Evolutionary conservation across 257 asterid species (phyloP), one percentile per base, ranked within the genome.

Genomic region (Scutellaria baicalensis): DNA sequence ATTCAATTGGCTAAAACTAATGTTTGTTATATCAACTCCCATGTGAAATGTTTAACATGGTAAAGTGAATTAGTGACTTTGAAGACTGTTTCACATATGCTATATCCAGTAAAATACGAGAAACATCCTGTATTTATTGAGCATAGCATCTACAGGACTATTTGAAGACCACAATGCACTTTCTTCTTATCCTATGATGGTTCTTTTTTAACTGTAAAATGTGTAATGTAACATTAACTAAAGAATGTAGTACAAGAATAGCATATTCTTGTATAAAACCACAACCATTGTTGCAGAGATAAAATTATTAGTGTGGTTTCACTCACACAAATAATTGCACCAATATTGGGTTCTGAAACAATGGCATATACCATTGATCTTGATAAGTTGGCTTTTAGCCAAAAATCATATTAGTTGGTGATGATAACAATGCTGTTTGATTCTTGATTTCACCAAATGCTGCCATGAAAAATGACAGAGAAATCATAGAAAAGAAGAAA

Each of bases 21-120:
- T 52, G 56, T 68, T 68, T 38, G 7, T 39, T 55, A 27, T 38
- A 42, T 67, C 40, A 43, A 17, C 57, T 68, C 70, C 70, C 79
- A 75, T 75, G 79, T 75, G 75, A 62, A 59, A 68, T 68, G 44
- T 47, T 40, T 11, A 23, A 27, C 27, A 27, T 0, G 35, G 61
- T 20, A 8, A 12, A 23, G 23, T 21, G 49, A 44, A 11, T 23
- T 49, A 14, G 3, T n/a, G 8, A 9, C 8, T 21, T 16, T 14
- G 54, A 49, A 49, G 18, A 1, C 10, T 18, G 16, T 49, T 49
- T 49, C 8, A 49, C 18, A 16, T 2, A 49, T 49, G 21, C 5
- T 49, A 49, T 49, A 14, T 49, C 10, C 8, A 14, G 18, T 49
- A 21, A 49, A 49, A 49, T 49, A 49, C 18, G 1, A 49, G 14